Evolutionary conservation across 1,139 yeast genomes (phyloP), one percentile per base, ranked within the genome.

Genomic region (Sugiyamaella castrensis): DNA sequence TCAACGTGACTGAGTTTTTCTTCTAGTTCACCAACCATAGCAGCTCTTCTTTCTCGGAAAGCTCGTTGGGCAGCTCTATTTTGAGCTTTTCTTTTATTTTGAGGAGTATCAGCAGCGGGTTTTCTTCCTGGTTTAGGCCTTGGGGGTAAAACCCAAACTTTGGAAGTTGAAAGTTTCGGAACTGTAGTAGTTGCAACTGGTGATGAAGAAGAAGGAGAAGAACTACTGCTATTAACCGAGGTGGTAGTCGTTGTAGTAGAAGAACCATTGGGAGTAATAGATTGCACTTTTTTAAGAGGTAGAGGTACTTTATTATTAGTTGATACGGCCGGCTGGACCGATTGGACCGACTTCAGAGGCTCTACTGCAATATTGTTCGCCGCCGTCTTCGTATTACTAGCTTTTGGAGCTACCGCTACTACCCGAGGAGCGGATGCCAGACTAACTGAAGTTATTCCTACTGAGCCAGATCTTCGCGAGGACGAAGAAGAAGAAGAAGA

Each of bases 11-110:
- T 71, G 27, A 82, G 68, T 60, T 77, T 74, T 8, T 67, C 75
- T 57, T 80, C 84, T 35, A 81, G 66, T 53, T 77, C 81, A 9
- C 72, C 68, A 2, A 81, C 79, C 45, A 77, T 65, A 37, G 67
- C 82, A 15, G 95, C 95, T 59, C 94, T 68, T 58, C 94, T 71
- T 66, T 87, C 88, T 54, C 95, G 69, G 69, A 89, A 91, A 0
- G 97, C 97, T 49, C 98, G 69, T 70, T 89, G 98, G 2, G 98
- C 98, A 26, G 95, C 96, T 52, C 98, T 74, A 65, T 91, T 91
- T 69, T 91, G 97, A 0, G 96, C 95, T 68, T 89, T 88, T 51
- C 96, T 72, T 63, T 87, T 86, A 32, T 63, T 61, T 1, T 71
- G 69, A 2, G 74, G 73, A 1, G 71, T 57, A 56, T 80, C 86